Percentiles rank a stretch among this genome's conserved stretches.
Conservation (phyloP, 805 yeast genomes). For the Lipomyces kockii region DNA sequence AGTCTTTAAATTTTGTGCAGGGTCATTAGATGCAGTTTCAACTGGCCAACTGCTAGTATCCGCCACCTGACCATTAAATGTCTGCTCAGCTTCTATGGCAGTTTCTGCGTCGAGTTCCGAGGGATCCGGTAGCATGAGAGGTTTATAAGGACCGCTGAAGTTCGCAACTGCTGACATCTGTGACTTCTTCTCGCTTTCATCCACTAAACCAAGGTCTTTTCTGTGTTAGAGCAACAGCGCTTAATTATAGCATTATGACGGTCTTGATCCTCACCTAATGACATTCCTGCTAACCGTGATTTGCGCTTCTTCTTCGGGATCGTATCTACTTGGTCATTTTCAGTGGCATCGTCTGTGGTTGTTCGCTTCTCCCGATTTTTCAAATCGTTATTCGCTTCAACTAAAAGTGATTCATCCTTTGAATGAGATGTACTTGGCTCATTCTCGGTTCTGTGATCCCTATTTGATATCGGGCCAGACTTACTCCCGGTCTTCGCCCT, state of each 20-base stretch:
- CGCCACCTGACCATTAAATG: not conserved
- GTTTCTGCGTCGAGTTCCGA: not conserved
- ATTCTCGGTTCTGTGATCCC: not conserved
- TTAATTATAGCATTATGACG: not conserved
- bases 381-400: not conserved
- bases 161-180: not conserved
- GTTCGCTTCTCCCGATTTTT: not conserved
- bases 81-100: not conserved
- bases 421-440: not conserved
- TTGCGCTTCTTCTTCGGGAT: not conserved
- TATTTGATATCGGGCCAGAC: not conserved
- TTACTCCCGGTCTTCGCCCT: not conserved
- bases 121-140: constrained; percentile 7
- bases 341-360: not conserved
- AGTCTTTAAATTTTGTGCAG: not conserved
- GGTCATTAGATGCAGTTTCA: not conserved
- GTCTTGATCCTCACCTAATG: not conserved
- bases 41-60: constrained; percentile 15
- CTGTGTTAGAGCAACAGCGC: not conserved
- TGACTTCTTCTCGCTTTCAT: not conserved
- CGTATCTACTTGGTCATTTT: not conserved
- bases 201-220: constrained; percentile 9
- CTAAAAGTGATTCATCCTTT: not conserved
- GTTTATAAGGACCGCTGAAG: not conserved
- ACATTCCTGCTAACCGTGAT: not conserved